Percentiles rank a stretch among this genome's conserved stretches.
These are phyloP conservation scores for Arabidopsis thaliana DNA, from an alignment of 345 rosid genomes.

Conservation along the genomic window DNA sequence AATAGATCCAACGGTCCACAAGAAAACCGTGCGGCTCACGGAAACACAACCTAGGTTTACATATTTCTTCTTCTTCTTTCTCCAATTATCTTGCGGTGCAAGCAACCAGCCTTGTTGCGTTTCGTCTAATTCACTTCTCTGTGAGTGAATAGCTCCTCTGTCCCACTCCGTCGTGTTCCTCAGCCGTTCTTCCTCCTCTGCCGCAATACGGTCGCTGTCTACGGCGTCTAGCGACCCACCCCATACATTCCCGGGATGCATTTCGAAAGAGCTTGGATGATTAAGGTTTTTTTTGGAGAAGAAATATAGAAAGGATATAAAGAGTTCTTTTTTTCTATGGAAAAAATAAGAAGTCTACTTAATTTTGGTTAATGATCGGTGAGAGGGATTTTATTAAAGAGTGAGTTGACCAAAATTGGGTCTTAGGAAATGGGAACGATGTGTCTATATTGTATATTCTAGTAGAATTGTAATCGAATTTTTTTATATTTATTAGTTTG, in stretches of 20 bases:
- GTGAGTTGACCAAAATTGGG: conserved; percentile 37
- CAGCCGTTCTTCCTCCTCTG: conserved; percentile 50
- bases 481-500: neutral
- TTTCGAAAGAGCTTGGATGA: conserved; percentile 30
- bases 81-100: conserved; percentile 58
- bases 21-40: conserved; percentile 58
- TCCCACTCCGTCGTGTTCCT: conserved; percentile 57
- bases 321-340: neutral
- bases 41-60: conserved; percentile 81
- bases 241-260: conserved; percentile 78
- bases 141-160: conserved; percentile 54
- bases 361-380: conserved; percentile 13
- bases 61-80: conserved; percentile 59
- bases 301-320: neutral
- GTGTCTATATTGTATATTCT: conserved; percentile 21
- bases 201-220: conserved; percentile 40
- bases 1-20: conserved; percentile 57
- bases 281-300: neutral
- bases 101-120: conserved; percentile 91
- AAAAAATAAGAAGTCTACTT: neutral
- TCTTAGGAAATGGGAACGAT: conserved; percentile 35
- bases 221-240: conserved; percentile 74
- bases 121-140: conserved; percentile 57
- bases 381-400: conserved; percentile 34
- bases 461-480: neutral